Evolutionary conservation across 495 filamentous ascomycete genomes (phyloP), one percentile per base, ranked within the genome.

Genomic region (Lepraria neglecta): DNA sequence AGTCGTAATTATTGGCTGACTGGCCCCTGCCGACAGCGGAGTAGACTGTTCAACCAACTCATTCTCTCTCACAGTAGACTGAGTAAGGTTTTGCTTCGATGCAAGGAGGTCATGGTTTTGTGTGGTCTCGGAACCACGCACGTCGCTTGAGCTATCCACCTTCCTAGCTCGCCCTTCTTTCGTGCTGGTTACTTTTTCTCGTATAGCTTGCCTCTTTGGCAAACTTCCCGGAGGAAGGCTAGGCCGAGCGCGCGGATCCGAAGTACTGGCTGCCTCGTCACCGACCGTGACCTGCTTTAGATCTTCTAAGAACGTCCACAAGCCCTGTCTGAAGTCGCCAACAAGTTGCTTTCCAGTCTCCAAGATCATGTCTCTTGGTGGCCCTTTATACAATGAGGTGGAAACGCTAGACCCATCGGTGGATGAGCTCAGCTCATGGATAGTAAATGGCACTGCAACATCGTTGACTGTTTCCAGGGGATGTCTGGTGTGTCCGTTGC

Each of bases 291-390:
- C 94, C 74, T 98, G 94, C 64, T 91, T 80, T 30, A 98, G 80
- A 72, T 97, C 94, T 69, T 97, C 94, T 63, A 97, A 81, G 71
- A 97, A 98, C 15, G 90, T 96, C 90, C 90, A 94, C n/a, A 97
- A 75, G 0, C 94, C 94, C 45, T 91, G 84, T 64, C 86, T 86
- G 67, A 98, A 82, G 71, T 95, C 94, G 10, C 87, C 88, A 3
- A 94, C 92, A 71, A 97, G 88, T 70, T 95, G 89, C 68, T 91
- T 91, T 51, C 86, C 84, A 1, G 85, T 87, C 56, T 79, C 80
- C 61, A 89, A 67, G 38, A 89, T 69, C 15, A 76, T 75, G 44
- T 88, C 87, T 53, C 60, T 67, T 1, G 62, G 58, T 1, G 62
- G 50, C 1, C 35, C 60, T 52, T 52, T 56, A 11, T 44, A 31